Evolutionary conservation across 202 grass and related monocot species (phyloP).

Genomic region (Thinopyrum obtusiflorum): DNA sequence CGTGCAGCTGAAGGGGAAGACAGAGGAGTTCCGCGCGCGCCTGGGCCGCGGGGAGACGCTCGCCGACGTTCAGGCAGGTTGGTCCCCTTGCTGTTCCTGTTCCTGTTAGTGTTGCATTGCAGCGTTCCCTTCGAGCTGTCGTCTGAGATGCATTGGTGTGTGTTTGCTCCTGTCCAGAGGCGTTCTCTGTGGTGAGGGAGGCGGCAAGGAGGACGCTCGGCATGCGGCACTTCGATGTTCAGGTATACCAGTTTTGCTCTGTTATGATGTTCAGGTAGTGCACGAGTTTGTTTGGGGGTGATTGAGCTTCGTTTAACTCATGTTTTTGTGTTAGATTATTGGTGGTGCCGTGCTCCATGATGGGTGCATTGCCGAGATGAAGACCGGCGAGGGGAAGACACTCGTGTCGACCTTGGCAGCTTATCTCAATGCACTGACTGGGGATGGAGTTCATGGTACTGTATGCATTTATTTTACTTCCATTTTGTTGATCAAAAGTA

Average conservation of each 20-base stretch:
- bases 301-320: background rate
- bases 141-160: conserved; percentile 19
- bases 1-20: conserved; percentile 74
- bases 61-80: conserved; percentile 78
- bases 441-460: conserved; percentile 93
- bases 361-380: conserved; percentile 98
- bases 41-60: conserved; percentile 71
- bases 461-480: background rate
- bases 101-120: background rate
- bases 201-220: conserved; percentile 77
- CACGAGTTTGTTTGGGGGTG: background rate
- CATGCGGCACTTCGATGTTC: conserved; percentile 91
- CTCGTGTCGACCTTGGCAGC: conserved; percentile 84
- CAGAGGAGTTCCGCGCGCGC: conserved; percentile 60
- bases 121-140: background rate
- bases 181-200: conserved; percentile 85
- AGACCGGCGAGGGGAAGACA: conserved; percentile 93
- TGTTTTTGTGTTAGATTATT: conserved; percentile 59
- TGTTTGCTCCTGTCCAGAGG: conserved; percentile 47
- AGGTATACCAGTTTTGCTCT: conserved; percentile 42
- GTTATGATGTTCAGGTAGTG: background rate
- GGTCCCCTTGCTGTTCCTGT: conserved; percentile 22
- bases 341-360: conserved; percentile 91
- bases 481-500: background rate
- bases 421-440: conserved; percentile 81